Evolutionary conservation across 495 filamentous ascomycete genomes (phyloP).

Genomic region (Xylaria sp.): DNA sequence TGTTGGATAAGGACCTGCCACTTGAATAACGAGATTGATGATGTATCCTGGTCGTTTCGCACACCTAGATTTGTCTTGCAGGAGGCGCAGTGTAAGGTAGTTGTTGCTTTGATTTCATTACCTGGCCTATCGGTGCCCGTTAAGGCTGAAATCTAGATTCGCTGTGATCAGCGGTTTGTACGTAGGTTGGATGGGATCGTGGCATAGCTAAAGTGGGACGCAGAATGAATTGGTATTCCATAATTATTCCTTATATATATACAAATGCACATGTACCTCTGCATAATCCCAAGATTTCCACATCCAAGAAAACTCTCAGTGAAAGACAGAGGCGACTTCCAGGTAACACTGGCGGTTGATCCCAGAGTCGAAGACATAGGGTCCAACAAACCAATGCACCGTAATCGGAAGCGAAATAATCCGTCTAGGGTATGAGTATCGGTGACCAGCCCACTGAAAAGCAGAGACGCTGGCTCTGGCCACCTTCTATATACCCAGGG

Average conservation of each 20-base stretch:
- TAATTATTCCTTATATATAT: conserved; percentile 8
- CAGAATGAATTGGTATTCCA: conserved; percentile 2
- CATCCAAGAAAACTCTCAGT: conserved; percentile 55
- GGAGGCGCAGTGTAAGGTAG: conserved; percentile 56
- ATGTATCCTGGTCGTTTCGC: conserved; percentile 54
- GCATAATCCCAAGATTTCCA: conserved; percentile 59
- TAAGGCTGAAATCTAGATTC: conserved; percentile 22
- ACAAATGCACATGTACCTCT: conserved; percentile 62
- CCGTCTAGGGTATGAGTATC: conserved; percentile 92
- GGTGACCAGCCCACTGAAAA: conserved; percentile 70
- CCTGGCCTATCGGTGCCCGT: background rate
- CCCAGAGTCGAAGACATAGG: conserved; percentile 31
- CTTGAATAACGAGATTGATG: conserved; percentile 46
- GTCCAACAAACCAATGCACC: conserved; percentile 31
- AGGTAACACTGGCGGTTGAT: conserved; percentile 33
- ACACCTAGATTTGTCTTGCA: conserved; percentile 56
- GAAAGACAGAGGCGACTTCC: conserved; percentile 56
- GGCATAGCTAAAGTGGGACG: background rate
- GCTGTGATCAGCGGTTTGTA: conserved; percentile 20
- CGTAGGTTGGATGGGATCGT: conserved; percentile 6
- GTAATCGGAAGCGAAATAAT: conserved; percentile 48
- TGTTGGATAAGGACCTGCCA: conserved; percentile 47
- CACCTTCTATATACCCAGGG: conserved; percentile 88
- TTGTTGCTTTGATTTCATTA: conserved; percentile 13
- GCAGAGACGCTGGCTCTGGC: conserved; percentile 59